phyloP scores from a whole-genome alignment of 495 filamentous ascomycete genomes.

The Talaromyces ruber region DNA sequence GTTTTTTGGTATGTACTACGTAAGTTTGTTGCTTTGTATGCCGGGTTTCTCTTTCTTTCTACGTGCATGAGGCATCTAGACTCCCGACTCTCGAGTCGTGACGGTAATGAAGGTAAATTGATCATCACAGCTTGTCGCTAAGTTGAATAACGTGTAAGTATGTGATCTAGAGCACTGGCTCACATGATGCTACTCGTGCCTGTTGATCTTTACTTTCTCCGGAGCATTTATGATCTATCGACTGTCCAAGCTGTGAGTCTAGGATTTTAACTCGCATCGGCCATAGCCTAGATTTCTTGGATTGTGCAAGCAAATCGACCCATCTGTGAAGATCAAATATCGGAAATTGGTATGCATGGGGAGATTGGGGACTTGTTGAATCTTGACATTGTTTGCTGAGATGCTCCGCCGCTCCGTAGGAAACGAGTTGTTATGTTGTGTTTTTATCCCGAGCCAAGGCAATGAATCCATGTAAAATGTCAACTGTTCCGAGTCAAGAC shows the following conservation, averaged over 20 bases:
- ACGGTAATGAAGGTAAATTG: not conserved
- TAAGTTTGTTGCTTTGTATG: not conserved
- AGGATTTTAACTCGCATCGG: not conserved
- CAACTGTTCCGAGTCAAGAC: not conserved
- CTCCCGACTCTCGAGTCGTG: too few relatives aligned
- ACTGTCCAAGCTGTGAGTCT: not conserved
- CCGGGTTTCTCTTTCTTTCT: not conserved
- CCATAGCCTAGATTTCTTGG: not conserved
- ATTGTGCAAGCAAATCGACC: not conserved
- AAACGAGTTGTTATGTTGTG: not conserved
- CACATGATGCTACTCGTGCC: not conserved
- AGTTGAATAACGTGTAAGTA: not conserved
- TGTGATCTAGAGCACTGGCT: not conserved
- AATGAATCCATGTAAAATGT: not conserved
- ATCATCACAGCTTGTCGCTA: not conserved
- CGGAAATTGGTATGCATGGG: not conserved
- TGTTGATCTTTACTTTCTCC: not conserved
- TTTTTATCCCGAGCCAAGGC: not conserved
- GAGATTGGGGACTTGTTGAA: not conserved
- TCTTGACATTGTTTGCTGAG: not conserved
- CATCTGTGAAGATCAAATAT: not conserved
- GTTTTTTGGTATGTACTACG: not conserved
- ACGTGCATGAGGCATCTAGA: not conserved
- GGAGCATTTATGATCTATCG: not conserved
- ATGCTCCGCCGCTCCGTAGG: not conserved